A percentile compares a stretch with the other conserved stretches of the same genome.
phyloP scores from a whole-genome alignment of 768 basidiomycete genomes.

The Auriculariales sp. region DNA sequence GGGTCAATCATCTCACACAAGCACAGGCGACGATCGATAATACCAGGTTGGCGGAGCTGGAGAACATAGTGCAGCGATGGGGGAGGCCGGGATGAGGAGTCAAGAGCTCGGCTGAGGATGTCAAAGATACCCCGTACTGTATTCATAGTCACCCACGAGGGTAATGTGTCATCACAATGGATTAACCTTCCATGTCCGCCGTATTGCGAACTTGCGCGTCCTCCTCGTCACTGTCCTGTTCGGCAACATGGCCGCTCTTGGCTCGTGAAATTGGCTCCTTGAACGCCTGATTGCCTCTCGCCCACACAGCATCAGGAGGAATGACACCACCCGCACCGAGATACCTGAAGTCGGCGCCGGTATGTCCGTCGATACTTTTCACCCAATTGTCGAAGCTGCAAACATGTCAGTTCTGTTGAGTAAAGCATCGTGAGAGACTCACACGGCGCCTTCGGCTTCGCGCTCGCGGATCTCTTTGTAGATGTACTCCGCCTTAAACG shows the following conservation, averaged over 20 bases:
- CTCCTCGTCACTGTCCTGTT: conserved; percentile 29
- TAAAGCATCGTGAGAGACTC: conserved; percentile 18
- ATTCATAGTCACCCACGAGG: too few species aligned
- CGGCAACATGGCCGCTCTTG: conserved; percentile 14
- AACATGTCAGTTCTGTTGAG: conserved; percentile 3
- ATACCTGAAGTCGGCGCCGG: conserved; percentile 64
- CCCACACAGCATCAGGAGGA: conserved; percentile 47
- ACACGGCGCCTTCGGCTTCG: conserved; percentile 70
- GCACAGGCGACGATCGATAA: too few species aligned
- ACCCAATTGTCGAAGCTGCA: conserved; percentile 77
- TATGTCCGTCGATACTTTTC: conserved; percentile 56
- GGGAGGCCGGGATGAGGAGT: too few species aligned
- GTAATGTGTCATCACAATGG: neutral
- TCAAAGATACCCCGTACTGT: too few species aligned
- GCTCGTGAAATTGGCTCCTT: conserved; percentile 25
- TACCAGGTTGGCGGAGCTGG: too few species aligned
- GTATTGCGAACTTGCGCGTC: conserved; percentile 18
- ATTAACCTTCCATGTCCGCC: conserved; percentile 30
- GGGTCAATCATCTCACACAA: too few species aligned
- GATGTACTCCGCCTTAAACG: conserved; percentile 75
- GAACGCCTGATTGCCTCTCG: conserved; percentile 44
- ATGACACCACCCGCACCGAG: conserved; percentile 67
- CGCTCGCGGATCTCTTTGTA: conserved; percentile 77
- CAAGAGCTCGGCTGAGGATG: too few species aligned
- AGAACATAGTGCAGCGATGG: too few species aligned